Evolutionary conservation across 2,329 filamentous ascomycete genomes (phyloP).

Genomic region (Penicillium sp.): DNA sequence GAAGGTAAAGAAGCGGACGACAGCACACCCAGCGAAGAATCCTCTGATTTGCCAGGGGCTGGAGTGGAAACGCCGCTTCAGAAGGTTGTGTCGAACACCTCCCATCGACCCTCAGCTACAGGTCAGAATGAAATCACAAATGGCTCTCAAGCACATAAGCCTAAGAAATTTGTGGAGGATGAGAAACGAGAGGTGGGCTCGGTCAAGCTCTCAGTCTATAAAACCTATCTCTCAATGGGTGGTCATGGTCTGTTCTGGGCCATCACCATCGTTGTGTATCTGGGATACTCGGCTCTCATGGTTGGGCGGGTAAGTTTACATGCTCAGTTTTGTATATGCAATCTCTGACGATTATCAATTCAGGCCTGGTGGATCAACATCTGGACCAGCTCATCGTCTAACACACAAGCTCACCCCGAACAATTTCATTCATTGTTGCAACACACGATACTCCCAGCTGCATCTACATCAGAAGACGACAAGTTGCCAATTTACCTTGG

Average conservation of each 20-base stretch:
- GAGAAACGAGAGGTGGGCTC: constrained; percentile 66
- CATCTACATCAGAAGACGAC: constrained; percentile 30
- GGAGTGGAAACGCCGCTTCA: constrained; percentile 17
- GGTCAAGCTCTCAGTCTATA: constrained; percentile 62
- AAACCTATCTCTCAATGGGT: constrained; percentile 59
- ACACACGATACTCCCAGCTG: constrained; percentile 9
- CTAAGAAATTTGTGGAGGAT: constrained; percentile 69
- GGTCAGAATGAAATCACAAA: constrained; percentile 10
- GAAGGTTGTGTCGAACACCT: constrained; percentile 21
- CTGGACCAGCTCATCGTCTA: constrained; percentile 38
- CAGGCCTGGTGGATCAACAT: constrained; percentile 47
- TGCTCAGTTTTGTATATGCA: neutral
- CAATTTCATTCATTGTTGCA: constrained; percentile 14
- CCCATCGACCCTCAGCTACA: constrained; percentile 7
- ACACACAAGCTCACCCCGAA: constrained; percentile 12
- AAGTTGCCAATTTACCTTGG: constrained; percentile 55
- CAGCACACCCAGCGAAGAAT: constrained; percentile 5
- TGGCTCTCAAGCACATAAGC: constrained; percentile 26
- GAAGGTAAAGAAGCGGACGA: constrained; percentile 42
- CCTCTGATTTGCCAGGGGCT: constrained; percentile 7
- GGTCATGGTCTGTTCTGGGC: constrained; percentile 60
- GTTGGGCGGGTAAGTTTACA: constrained; percentile 46
- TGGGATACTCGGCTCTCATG: constrained; percentile 50
- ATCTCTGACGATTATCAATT: neutral
- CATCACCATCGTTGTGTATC: constrained; percentile 50